Evolutionary conservation across 176 grass and related monocot species (phyloP).

Genomic region (Lolium multiflorum): DNA sequence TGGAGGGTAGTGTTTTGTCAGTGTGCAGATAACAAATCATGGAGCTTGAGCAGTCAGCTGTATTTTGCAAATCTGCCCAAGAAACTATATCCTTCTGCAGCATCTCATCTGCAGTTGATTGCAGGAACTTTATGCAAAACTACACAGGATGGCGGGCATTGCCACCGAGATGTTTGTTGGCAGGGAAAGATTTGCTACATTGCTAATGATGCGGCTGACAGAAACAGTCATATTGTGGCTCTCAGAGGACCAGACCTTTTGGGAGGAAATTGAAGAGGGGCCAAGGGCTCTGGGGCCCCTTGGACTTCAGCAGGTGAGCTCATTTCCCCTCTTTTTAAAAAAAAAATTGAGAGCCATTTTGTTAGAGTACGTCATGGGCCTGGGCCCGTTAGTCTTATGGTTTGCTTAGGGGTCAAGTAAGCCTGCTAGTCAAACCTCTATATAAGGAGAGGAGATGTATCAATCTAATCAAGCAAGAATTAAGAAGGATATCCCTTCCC

Average conservation of each 20-base stretch:
- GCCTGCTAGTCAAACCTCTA: too few species aligned
- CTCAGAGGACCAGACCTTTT: slow-evolving; percentile 79
- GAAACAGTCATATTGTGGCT: slow-evolving; percentile 90
- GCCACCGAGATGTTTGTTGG: slow-evolving; percentile 91
- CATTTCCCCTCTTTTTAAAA: not conserved
- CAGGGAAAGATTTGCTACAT: slow-evolving; percentile 87
- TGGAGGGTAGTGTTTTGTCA: slow-evolving; percentile 8
- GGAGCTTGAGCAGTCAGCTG: slow-evolving; percentile 9
- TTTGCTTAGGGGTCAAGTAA: too few species aligned
- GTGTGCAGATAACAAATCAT: slow-evolving; percentile 18
- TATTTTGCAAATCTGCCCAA: not conserved
- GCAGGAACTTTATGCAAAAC: slow-evolving; percentile 91
- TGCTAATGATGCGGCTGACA: slow-evolving; percentile 96
- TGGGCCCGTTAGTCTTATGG: too few species aligned
- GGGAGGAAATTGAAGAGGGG: slow-evolving; percentile 94
- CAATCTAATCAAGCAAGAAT: too few species aligned
- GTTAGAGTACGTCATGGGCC: too few species aligned
- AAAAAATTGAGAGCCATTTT: too few species aligned
- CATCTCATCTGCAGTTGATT: slow-evolving; percentile 30
- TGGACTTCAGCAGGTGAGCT: slow-evolving; percentile 81
- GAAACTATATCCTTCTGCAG: not conserved
- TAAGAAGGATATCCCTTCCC: too few species aligned
- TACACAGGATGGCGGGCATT: slow-evolving; percentile 78
- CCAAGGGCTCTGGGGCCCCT: slow-evolving; percentile 68
- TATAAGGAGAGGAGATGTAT: too few species aligned